phyloP scores from a whole-genome alignment of 2,329 filamentous ascomycete species.

The Xylariaceae sp. region DNA sequence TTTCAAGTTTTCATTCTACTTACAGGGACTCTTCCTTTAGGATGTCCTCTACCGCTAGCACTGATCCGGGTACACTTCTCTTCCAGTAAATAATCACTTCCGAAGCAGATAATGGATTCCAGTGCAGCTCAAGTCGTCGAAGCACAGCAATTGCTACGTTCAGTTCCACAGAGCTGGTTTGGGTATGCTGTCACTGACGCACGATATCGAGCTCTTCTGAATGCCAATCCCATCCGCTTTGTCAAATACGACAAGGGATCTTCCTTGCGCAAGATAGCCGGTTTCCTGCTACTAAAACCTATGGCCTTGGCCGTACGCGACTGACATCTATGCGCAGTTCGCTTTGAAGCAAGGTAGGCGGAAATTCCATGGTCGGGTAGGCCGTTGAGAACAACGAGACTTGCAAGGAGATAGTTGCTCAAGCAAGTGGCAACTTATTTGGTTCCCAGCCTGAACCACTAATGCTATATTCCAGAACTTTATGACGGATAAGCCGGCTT shows the following conservation, averaged over 20 bases:
- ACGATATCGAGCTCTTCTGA: slow-evolving; percentile 11
- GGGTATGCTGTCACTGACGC: background rate
- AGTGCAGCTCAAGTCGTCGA: no score
- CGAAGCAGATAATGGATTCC: no score
- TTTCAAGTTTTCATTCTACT: no score
- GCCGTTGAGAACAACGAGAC: slow-evolving; percentile 8
- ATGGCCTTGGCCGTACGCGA: slow-evolving; percentile 2
- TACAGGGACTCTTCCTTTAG: no score
- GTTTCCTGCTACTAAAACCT: background rate
- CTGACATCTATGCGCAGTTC: background rate
- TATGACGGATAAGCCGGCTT: no score
- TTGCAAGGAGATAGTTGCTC: slow-evolving; percentile 19
- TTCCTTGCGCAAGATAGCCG: slow-evolving; percentile 1
- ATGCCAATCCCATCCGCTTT: background rate
- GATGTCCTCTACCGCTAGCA: no score
- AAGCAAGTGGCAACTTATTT: slow-evolving; percentile 11
- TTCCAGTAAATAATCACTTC: no score
- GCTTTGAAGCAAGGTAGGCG: background rate
- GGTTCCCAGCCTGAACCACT: no score
- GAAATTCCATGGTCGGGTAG: slow-evolving; percentile 7
- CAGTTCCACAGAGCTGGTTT: slow-evolving; percentile 13
- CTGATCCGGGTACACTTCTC: no score
- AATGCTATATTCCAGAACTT: no score
- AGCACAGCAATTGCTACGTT: slow-evolving; percentile 40
- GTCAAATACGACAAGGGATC: slow-evolving; percentile 4